phyloP scores from a whole-genome alignment of 2,329 filamentous ascomycete species.

The Colletotrichum ledebouriae region DNA sequence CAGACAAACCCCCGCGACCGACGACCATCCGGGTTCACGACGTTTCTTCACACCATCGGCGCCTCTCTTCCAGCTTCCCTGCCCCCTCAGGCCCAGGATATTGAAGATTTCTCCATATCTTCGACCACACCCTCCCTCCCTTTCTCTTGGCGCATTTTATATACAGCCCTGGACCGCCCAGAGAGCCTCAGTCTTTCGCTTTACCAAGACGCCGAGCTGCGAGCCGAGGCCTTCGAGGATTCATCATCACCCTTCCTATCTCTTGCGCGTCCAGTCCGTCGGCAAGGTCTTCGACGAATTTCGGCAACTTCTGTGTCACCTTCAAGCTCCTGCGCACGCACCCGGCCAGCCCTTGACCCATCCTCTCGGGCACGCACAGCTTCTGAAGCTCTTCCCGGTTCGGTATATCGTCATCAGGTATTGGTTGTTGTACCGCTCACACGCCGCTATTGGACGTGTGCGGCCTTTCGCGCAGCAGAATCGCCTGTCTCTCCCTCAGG shows the following conservation, averaged over 20 bases:
- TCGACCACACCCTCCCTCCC: not conserved
- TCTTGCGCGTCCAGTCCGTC: slow-evolving; percentile 11
- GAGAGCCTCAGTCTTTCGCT: slow-evolving; percentile 9
- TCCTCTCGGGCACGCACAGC: slow-evolving; percentile 15
- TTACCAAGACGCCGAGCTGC: slow-evolving; percentile 40
- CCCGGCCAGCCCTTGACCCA: slow-evolving; percentile 8
- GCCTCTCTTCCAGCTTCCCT: not conserved
- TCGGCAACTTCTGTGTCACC: slow-evolving; percentile 16
- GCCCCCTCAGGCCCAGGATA: not conserved
- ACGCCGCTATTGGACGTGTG: slow-evolving; percentile 13
- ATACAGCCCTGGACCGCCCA: slow-evolving; percentile 25
- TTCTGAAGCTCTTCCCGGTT: not conserved
- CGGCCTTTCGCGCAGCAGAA: not conserved
- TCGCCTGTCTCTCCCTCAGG: not conserved
- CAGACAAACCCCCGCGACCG: slow-evolving; percentile 24
- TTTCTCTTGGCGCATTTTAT: slow-evolving; percentile 34
- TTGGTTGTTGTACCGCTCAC: not conserved
- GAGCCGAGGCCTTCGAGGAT: slow-evolving; percentile 34
- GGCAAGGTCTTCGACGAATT: slow-evolving; percentile 7
- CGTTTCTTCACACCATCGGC: slow-evolving; percentile 8
- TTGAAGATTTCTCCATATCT: not conserved
- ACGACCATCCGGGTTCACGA: slow-evolving; percentile 40
- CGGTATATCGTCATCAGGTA: not conserved
- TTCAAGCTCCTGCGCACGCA: not conserved
- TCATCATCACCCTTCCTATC: slow-evolving; percentile 11